Evolutionary conservation across 2,329 filamentous ascomycete species (phyloP).

Genomic region (Trichoderma lentiforme): DNA sequence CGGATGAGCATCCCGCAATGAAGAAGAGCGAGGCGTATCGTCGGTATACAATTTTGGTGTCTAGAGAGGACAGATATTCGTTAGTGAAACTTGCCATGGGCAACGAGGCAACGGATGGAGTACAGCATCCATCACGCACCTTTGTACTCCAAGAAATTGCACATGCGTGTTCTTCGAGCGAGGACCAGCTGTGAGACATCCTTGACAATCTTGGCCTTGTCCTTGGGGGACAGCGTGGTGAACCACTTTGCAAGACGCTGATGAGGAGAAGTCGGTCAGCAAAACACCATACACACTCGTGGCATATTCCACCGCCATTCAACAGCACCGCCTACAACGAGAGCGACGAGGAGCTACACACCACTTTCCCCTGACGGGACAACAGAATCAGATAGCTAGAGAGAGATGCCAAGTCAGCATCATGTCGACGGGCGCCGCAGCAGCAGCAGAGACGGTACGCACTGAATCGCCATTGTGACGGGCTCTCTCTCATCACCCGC

Average conservation of each 20-base stretch:
- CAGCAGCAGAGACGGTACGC: constrained; percentile 28
- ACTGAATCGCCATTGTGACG: constrained; percentile 45
- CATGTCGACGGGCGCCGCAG: constrained; percentile 22
- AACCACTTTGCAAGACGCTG: constrained; percentile 99
- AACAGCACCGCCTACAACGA: background rate
- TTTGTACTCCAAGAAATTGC: constrained; percentile 99
- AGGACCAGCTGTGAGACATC: constrained; percentile 98
- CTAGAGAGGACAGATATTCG: constrained; percentile 44
- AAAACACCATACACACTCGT: background rate
- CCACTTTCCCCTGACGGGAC: constrained; percentile 98
- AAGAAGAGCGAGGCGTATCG: constrained; percentile 99
- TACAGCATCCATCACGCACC: constrained; percentile 49
- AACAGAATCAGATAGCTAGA: constrained; percentile 92
- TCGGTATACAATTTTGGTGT: constrained; percentile 97
- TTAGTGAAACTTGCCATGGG: background rate
- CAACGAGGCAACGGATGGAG: background rate
- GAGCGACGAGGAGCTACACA: constrained; percentile 55
- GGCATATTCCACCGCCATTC: background rate
- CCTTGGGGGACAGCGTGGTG: constrained; percentile 92
- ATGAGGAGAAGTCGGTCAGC: constrained; percentile 16
- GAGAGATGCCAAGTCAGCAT: constrained; percentile 18
- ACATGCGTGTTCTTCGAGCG: constrained; percentile 95
- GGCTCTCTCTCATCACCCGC: constrained; percentile 23
- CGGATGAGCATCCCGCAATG: constrained; percentile 95
- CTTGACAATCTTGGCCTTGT: constrained; percentile 99